Conservation (phyloP, 805 yeast species). For the Nakazawaea anatomiae region DNA sequence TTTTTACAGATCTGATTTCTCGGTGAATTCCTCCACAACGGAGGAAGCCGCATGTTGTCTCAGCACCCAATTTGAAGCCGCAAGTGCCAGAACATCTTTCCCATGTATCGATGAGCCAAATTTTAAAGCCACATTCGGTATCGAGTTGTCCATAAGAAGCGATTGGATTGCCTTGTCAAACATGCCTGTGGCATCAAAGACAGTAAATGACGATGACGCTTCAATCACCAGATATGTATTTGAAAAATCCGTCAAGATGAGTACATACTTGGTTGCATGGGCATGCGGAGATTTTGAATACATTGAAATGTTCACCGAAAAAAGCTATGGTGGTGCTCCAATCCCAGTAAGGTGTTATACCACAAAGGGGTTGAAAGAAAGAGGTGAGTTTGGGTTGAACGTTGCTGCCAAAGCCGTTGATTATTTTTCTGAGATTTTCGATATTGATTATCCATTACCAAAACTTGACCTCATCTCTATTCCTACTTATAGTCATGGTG, state of each 20-base stretch:
- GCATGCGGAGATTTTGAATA: constrained; percentile 52
- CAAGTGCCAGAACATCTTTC: constrained; percentile 53
- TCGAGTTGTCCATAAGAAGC: constrained; percentile 30
- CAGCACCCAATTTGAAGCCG: constrained; percentile 54
- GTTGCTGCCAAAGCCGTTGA: constrained; percentile 46
- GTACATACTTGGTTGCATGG: constrained; percentile 55
- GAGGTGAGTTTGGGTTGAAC: constrained; percentile 42
- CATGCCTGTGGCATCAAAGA: constrained; percentile 32
- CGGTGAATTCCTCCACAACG: constrained; percentile 17
- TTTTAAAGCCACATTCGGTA: constrained; percentile 48
- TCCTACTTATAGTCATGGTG: constrained; percentile 76
- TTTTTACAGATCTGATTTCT: constrained; percentile 41
- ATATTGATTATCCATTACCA: constrained; percentile 64
- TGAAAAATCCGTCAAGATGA: constrained; percentile 46
- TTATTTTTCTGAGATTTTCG: constrained; percentile 41
- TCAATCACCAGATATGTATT: constrained; percentile 26
- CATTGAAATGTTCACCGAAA: constrained; percentile 38
- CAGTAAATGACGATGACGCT: constrained; percentile 14
- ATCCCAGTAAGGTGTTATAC: constrained; percentile 51
- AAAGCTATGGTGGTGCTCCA: constrained; percentile 28
- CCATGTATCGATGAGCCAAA: constrained; percentile 56
- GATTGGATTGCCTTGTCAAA: constrained; percentile 36
- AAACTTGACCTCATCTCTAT: constrained; percentile 77
- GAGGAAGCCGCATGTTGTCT: constrained; percentile 23
- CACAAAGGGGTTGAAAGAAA: constrained; percentile 38